phyloP scores from a whole-genome alignment of 495 filamentous ascomycete genomes.

The Tuber borchii region DNA sequence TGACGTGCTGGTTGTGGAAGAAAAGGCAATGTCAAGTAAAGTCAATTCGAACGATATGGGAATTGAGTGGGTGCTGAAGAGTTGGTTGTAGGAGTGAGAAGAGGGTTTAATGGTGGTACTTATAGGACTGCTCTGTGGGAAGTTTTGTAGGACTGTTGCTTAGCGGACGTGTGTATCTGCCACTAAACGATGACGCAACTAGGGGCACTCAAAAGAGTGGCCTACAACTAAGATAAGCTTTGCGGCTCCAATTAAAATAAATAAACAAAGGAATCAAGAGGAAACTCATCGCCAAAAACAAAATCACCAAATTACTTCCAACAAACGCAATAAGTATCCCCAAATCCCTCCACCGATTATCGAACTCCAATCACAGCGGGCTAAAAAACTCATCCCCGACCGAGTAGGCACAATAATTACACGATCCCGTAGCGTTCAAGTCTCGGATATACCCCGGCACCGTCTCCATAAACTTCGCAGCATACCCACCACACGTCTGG shows the following conservation, averaged over 20 bases:
- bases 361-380: constrained; percentile 57
- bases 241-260: too few species aligned
- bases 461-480: constrained; percentile 56
- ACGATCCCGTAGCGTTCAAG: constrained; percentile 54
- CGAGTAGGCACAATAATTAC: constrained; percentile 71
- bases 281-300: constrained; percentile 56
- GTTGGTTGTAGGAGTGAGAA: not conserved
- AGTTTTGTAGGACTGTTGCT: not conserved
- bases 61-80: too few species aligned
- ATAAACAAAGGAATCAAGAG: not conserved
- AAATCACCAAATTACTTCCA: constrained; percentile 66
- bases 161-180: constrained; percentile 4
- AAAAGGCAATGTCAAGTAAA: not conserved
- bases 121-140: too few species aligned
- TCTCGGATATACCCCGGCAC: constrained; percentile 60
- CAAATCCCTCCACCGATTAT: constrained; percentile 68
- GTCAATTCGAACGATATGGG: not conserved
- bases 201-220: too few species aligned
- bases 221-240: too few species aligned
- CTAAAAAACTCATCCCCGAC: constrained; percentile 72
- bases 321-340: constrained; percentile 69
- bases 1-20: not conserved
- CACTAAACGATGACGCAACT: not conserved
- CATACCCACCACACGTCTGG: constrained; percentile 62
- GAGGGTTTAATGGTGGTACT: not conserved